Evolutionary conservation across 164 flowering plant species (phyloP), one percentile per base, ranked within the genome.

Genomic region (Nymphaea thermarum): DNA sequence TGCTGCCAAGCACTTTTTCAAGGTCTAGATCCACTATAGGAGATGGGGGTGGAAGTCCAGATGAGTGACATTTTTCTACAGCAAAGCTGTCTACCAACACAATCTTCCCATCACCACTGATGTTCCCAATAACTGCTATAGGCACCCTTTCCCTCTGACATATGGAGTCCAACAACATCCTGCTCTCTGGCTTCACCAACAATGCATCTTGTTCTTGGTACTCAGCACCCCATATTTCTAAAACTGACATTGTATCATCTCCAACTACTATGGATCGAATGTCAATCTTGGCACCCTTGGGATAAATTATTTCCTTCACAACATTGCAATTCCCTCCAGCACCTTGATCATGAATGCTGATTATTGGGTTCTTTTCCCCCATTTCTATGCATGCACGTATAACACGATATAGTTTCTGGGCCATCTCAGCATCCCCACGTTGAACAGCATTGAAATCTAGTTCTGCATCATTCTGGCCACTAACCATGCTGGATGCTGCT

Each of bases 171-270:
- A 93, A 78, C 51, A 87, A 66, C 53, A 70, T 65, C 43, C 78
- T 83, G 79, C 89, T 89, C 76, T 89, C 91, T 63, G 96, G 91
- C 74, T 82, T 85, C 80, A 93, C 91, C 79, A 91, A 70, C 71
- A 93, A 84, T 42, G 96, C 98, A 82, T 93, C 97, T 77, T 93
- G 97, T 77, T 93, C 98, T 71, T 93, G 98, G 71, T 91, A 93
- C 69, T 93, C 97, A 43, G 98, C 97, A 64, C 98, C 96, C 98
- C 98, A 91, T 72, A 93, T 93, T 80, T 93, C 97, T 78, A 93
- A 75, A 61, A 91, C 86, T 17, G 96, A 93, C 98, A 93, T 89
- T 4, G 97, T 91, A 66, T 85, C 87, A 63, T 91, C 98, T 67
- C 98, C 98, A 75, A 93, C 89, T 5, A 89, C 93, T 76, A 93